Base-by-base conservation (phyloP, 148 eudicot species). In the Silene uniflora region DNA sequence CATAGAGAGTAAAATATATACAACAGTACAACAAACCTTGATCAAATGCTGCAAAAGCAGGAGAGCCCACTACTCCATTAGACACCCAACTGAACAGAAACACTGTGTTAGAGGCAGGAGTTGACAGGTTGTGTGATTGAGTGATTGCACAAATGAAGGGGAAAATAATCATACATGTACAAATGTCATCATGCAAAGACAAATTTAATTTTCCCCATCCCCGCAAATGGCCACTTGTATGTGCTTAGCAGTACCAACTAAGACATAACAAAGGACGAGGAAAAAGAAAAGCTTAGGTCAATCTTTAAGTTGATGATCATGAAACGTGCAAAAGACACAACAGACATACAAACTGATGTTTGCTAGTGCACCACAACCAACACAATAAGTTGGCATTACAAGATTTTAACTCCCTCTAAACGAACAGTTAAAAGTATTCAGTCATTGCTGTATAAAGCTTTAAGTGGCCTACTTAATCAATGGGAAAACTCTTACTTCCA, bases 31-130 rank as follows among this genome's bases (percentile, higher is more conserved):
- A 76, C 87, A 76, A 77, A 95, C 99, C 99, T 89, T 95, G 99
- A 88, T 95, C 99, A 81, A 81, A 95, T 61, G 99, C 99, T 71
- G 99, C 99, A 81, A 95, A 95, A 68, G 99, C 97, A 70, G 99
- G 99, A 82, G 99, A 95, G 72, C 99, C 99, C 78, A 95, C 97
- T 22, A 95, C 86, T 80, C 97, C 99, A 86, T 95, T 92, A 60
- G 88, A 89, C 54, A 95, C 93, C 99, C 99, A 95, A 62, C 99
- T 95, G 84, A 66, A 59, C 19, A 23, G 25, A 62, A 72, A 65
- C 54, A 58, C 44, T 39, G 29, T 6, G 27, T 62, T 42, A 62
- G 60, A 49, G 42, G 21, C 22, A 52, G 19, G 17, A 11, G 2
- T 52, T 17, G 21, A 71, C 19, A 73, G 27, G 27, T 35, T 35